phyloP scores from a whole-genome alignment of 1,139 yeast species.

The Hansenula lynferdii region DNA sequence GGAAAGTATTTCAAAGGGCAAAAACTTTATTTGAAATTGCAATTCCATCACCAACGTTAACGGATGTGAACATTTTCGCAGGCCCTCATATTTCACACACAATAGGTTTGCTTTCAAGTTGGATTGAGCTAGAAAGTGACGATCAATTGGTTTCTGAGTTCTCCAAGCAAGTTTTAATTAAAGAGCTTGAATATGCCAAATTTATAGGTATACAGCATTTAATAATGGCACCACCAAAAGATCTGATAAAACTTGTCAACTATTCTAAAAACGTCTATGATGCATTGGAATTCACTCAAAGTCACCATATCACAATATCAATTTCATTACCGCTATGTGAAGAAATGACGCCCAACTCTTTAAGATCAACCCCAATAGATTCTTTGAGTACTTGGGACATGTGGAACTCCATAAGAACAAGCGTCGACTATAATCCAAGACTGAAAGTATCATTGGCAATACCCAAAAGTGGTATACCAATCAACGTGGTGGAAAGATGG shows the following conservation, averaged over 20 bases:
- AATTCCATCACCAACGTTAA: conserved; percentile 34
- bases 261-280: conserved; percentile 40
- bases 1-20: conserved; percentile 29
- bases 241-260: conserved; percentile 44
- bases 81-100: conserved; percentile 34
- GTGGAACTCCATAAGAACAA: conserved; percentile 58
- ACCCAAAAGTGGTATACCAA: conserved; percentile 44
- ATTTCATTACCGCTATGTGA: conserved; percentile 40
- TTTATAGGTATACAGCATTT: conserved; percentile 48
- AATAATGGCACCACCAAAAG: conserved; percentile 56
- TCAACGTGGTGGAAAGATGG: conserved; percentile 51
- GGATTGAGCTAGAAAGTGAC: conserved; percentile 57
- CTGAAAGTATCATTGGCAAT: conserved; percentile 54
- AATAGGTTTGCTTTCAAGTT: conserved; percentile 53
- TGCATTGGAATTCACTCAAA: conserved; percentile 24
- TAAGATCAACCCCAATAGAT: conserved; percentile 38
- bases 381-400: conserved; percentile 62
- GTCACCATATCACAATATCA: conserved; percentile 28
- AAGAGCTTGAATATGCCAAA: conserved; percentile 55
- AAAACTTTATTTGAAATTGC: conserved; percentile 20
- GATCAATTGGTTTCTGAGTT: conserved; percentile 43
- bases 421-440: conserved; percentile 45
- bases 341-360: conserved; percentile 22
- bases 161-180: conserved; percentile 46
- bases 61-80: conserved; percentile 32